Percentiles rank a stretch among this genome's conserved stretches.
Conservation (phyloP, 139 green algal species). For the Pleodorina starrii region DNA sequence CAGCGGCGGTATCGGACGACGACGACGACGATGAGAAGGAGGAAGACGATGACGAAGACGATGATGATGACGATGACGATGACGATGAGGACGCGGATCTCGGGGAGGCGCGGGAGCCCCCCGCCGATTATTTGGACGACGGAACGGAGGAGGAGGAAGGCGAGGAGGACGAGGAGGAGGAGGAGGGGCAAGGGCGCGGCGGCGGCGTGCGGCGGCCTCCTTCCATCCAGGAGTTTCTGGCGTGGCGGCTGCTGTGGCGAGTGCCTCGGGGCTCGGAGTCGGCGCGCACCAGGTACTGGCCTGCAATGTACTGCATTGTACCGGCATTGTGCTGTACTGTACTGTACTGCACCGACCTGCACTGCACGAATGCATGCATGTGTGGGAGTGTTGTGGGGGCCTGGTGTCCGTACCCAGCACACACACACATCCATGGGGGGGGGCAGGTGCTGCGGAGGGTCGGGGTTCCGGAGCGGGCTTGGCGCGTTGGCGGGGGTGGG, state of each 20-base stretch:
- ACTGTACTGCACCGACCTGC: too few relatives aligned
- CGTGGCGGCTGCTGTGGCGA: constrained; percentile 31
- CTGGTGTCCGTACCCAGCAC: too few relatives aligned
- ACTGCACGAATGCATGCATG: too few relatives aligned
- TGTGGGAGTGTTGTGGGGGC: too few relatives aligned
- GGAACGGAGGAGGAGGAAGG: background rate
- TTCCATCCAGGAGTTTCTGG: constrained; percentile 42
- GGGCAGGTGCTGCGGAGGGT: too few relatives aligned
- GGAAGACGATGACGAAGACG: background rate
- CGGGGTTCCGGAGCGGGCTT: too few relatives aligned
- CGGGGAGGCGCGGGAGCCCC: background rate
- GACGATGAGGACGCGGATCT: background rate
- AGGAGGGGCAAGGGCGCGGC: constrained; percentile 20
- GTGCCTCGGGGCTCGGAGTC: background rate
- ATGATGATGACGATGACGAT: background rate
- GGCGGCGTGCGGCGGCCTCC: background rate
- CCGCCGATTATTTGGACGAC: background rate
- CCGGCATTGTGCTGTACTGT: too few relatives aligned
- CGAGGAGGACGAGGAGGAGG: constrained; percentile 1
- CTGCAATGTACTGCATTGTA: too few relatives aligned
- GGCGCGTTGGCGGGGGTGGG: too few relatives aligned
- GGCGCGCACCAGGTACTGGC: background rate
- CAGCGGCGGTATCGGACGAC: too few relatives aligned
- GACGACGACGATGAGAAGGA: background rate
- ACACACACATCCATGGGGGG: too few relatives aligned